Evolutionary conservation across 768 basidiomycete genomes (phyloP).

Genomic region (Suillus discolor): DNA sequence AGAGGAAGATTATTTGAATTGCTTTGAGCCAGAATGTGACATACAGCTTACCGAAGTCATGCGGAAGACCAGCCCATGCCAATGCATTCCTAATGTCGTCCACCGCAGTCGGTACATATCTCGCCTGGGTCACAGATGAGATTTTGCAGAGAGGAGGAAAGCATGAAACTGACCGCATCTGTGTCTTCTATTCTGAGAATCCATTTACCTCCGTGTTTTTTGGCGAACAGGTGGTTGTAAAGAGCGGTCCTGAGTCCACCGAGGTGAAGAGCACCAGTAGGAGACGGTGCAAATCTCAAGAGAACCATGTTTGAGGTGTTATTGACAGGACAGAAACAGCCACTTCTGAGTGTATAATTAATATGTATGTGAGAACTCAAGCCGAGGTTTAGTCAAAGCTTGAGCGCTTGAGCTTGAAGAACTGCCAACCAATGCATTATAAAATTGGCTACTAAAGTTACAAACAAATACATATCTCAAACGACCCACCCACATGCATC

Average conservation of each 20-base stretch:
- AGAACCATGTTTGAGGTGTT: constrained; percentile 47
- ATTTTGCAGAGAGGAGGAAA: neutral
- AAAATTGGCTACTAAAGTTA: no score
- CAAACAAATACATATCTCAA: no score
- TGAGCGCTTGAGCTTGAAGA: no score
- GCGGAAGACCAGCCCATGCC: constrained; percentile 89
- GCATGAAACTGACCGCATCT: constrained; percentile 60
- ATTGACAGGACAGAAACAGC: neutral
- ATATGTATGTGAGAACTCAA: no score
- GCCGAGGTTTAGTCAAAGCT: no score
- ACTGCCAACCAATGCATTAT: no score
- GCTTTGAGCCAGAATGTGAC: neutral
- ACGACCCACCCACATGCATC: no score
- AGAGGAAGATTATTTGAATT: constrained; percentile 13
- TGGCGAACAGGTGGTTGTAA: constrained; percentile 87
- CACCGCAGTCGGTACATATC: constrained; percentile 82
- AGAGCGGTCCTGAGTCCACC: constrained; percentile 94
- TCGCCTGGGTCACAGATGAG: constrained; percentile 48
- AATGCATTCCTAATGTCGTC: constrained; percentile 77
- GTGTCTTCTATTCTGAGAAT: constrained; percentile 95
- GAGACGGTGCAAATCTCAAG: constrained; percentile 94
- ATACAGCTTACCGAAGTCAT: constrained; percentile 73
- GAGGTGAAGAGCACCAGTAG: constrained; percentile 91
- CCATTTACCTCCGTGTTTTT: constrained; percentile 85
- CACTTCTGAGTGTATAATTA: neutral